phyloP scores from a whole-genome alignment of 768 basidiomycete genomes.

The Nidularia sp. region DNA sequence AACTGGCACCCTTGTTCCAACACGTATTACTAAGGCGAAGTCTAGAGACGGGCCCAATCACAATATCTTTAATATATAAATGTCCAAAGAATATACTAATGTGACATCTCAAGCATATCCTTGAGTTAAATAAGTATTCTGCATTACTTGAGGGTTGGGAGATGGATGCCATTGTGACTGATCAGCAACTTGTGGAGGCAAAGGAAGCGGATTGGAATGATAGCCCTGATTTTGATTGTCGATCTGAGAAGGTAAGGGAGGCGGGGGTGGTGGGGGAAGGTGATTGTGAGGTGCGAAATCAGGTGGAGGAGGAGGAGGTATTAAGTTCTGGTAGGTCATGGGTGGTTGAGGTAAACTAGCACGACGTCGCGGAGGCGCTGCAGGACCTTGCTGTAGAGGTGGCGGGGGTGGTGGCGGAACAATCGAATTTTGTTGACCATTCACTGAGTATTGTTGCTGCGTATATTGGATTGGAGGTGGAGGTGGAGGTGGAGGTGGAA shows the following conservation, averaged over 20 bases:
- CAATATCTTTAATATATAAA: too few species aligned
- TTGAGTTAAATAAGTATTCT: constrained; percentile 1
- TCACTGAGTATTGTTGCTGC: constrained; percentile 11
- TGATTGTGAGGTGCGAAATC: constrained; percentile 20
- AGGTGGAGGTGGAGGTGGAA: constrained; percentile 22
- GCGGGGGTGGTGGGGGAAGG: constrained; percentile 31
- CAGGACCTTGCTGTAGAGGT: constrained; percentile 9
- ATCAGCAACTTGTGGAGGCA: constrained; percentile 19
- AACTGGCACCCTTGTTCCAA: too few species aligned
- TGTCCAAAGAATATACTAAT: too few species aligned
- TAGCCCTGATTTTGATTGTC: constrained; percentile 20
- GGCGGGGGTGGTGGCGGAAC: constrained; percentile 25
- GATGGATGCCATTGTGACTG: constrained; percentile 32
- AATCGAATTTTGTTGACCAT: constrained; percentile 9
- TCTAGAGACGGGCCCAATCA: too few species aligned
- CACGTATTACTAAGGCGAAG: too few species aligned
- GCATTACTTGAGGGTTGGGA: constrained; percentile 3
- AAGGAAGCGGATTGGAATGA: constrained; percentile 19
- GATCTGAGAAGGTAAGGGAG: constrained; percentile 16
- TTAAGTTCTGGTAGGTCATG: constrained; percentile 32
- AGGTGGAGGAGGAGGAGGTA: constrained; percentile 33
- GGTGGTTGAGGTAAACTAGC: constrained; percentile 51
- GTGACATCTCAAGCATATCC: constrained; percentile 1
- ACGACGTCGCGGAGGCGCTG: constrained; percentile 30
- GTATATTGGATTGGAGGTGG: constrained; percentile 18